Evolutionary conservation across 805 yeast species (phyloP), one percentile per base, ranked within the genome.

Genomic region (Lachancea thermotolerans): DNA sequence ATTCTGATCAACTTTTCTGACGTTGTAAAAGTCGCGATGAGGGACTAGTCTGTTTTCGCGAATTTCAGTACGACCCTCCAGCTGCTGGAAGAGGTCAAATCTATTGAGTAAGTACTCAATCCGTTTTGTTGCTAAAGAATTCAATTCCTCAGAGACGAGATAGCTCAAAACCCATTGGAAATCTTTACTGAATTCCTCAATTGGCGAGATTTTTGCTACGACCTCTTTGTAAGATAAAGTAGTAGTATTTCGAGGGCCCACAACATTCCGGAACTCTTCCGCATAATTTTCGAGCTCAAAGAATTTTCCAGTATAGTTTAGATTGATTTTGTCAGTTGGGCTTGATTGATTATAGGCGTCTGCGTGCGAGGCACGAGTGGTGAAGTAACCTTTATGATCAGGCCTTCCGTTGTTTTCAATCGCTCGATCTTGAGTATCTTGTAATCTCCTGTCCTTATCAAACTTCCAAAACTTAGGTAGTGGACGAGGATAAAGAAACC

Each of bases 401-500:
- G 25, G n/a, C n/a, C 25, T 7, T 21, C 25, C 25, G n/a, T 21
- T 21, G 7, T 21, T 21, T 4, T 21, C 25, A 21, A 7, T 4
- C 7, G 25, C 7, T 21, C 7, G 6, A 4, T 21, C 7, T 7
- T 21, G 25, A 21, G 25, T 27, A 11, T 40, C 37, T 6, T 40
- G 28, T 10, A 61, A 52, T 31, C 66, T 49, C 41, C 50, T 53
- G 45, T 62, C 66, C 29, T 58, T 55, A 31, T 58, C 63, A 49
- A 65, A 68, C 48, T 67, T 70, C 73, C 73, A 69, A 16, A 64
- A 68, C 48, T 66, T 69, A 1, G 70, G 68, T 37, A 64, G 53
- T 9, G 96, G 95, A 17, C 81, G 80, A 0, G 98, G 97, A 60
- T 87, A 89, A 29, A 87, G 77, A n/a, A 64, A 63, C 96, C 96